Conservation (phyloP, 2,329 filamentous ascomycete species). For the Fusarium longipes region DNA sequence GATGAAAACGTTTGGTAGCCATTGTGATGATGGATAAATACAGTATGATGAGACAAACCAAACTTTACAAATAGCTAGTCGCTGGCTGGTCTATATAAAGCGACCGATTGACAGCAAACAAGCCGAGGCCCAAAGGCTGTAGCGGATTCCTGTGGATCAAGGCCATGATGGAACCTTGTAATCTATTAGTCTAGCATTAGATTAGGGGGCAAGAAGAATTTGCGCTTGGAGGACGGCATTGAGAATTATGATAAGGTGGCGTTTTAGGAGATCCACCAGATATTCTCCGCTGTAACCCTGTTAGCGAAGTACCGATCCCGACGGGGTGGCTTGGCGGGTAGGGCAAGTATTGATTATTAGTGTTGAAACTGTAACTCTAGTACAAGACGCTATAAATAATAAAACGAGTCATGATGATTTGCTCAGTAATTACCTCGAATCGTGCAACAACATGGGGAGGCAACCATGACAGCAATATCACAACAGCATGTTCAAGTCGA, state of each 20-base stretch:
- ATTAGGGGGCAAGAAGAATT: slow-evolving; percentile 22
- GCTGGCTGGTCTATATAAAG: slow-evolving; percentile 33
- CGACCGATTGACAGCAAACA: neutral
- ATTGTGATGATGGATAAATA: slow-evolving; percentile 39
- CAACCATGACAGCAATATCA: too few species aligned
- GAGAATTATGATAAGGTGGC: slow-evolving; percentile 22
- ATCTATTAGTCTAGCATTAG: slow-evolving; percentile 12
- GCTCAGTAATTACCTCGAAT: neutral
- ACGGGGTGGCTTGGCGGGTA: neutral
- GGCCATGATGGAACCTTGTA: slow-evolving; percentile 8
- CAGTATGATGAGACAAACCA: neutral
- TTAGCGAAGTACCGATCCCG: neutral
- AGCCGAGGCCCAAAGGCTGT: slow-evolving; percentile 21
- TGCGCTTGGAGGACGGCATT: slow-evolving; percentile 2
- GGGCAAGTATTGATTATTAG: neutral
- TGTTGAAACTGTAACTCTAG: neutral
- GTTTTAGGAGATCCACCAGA: neutral
- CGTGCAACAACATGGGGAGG: too few species aligned
- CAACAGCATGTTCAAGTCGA: too few species aligned
- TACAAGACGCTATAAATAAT: neutral
- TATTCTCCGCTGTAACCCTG: slow-evolving; percentile 22
- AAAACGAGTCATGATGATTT: neutral
- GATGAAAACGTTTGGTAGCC: slow-evolving; percentile 55
- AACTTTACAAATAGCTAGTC: neutral
- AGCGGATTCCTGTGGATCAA: slow-evolving; percentile 8